Percentiles rank a stretch among this genome's conserved stretches.
Conservation (phyloP, 2,329 filamentous ascomycete species). For the Gnomoniopsis smithogilvyi region DNA sequence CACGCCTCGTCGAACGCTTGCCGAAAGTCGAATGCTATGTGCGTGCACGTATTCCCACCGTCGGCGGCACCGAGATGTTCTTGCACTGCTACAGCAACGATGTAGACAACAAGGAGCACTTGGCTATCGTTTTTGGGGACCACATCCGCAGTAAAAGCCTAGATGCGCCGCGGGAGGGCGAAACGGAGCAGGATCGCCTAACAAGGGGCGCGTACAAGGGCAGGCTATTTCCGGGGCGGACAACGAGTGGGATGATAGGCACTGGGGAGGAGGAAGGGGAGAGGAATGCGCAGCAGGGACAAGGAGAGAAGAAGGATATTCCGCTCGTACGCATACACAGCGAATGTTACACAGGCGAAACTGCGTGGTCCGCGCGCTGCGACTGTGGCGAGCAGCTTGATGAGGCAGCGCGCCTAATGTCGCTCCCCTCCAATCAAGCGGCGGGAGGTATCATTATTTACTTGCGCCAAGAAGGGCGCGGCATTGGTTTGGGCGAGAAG, state of each 20-base stretch:
- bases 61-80: slow-evolving; percentile 92
- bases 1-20: slow-evolving; percentile 69
- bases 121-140: slow-evolving; percentile 94
- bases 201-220: slow-evolving; percentile 91
- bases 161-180: slow-evolving; percentile 68
- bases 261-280: slow-evolving; percentile 22
- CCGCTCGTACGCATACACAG: slow-evolving; percentile 94
- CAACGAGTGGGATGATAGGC: slow-evolving; percentile 62
- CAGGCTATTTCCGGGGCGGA: slow-evolving; percentile 79
- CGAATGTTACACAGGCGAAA: slow-evolving; percentile 98
- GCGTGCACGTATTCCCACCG: slow-evolving; percentile 90
- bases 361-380: slow-evolving; percentile 95
- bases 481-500: slow-evolving; percentile 92
- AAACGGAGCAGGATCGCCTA: slow-evolving; percentile 88
- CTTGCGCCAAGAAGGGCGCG: slow-evolving; percentile 89
- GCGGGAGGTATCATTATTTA: slow-evolving; percentile 92
- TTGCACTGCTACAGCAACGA: slow-evolving; percentile 92
- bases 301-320: slow-evolving; percentile 1
- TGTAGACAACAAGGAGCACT: slow-evolving; percentile 90
- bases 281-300: slow-evolving; percentile 13
- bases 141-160: slow-evolving; percentile 73
- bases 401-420: slow-evolving; percentile 93
- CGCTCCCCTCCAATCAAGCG: slow-evolving; percentile 56
- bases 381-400: slow-evolving; percentile 98
- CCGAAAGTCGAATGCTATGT: slow-evolving; percentile 92